Base-by-base conservation (phyloP, 2,329 filamentous ascomycete genomes). In the Aureobasidium sp. region DNA sequence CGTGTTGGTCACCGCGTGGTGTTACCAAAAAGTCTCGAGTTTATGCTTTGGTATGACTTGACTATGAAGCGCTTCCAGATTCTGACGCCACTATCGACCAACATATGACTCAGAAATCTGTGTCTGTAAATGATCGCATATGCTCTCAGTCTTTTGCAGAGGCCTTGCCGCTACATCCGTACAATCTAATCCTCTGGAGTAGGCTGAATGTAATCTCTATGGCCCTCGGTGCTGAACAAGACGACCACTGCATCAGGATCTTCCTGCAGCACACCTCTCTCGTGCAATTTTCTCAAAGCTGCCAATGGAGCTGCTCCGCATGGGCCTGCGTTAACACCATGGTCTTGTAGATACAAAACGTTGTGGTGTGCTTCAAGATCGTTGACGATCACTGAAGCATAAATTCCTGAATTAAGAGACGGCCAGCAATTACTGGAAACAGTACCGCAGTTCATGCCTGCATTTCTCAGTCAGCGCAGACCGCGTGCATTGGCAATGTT, bases 381-480 rank as follows among this genome's bases (percentile, higher is more conserved):
- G 0, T 81, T 83, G 0, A 91, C 78, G 0, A 80, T 81, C 0
- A 86, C 72, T 57, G 81, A 82, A 1, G 80, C 83, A 73, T 89
- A 83, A 0, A 90, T 78, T 0, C 85, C 82, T 0, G 75, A 69
- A 10, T 76, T 72, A 3, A 92, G 70, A 0, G 84, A 69, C 0
- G 83, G 78, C 86, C 87, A 92, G 0, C 87, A 85, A 1, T 81
- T 83, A 0, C 76, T 76, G 0, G 87, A 89, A 0, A 88, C 78
- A 0, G 85, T 89, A 0, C 87, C 87, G 64, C 88, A 91, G 65
- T 89, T 85, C 76, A 91, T 54, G 27, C 50, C 50, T 54, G 34
- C 4, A 36, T 13, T 9, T 1, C 82, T 0, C 13, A 21, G 27
- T 54, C 7, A 41, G 36, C 36, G 3, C 7, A 32, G n/a, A 27